Conservation (phyloP, 345 rosid species). For the Orychophragmus violaceus region DNA sequence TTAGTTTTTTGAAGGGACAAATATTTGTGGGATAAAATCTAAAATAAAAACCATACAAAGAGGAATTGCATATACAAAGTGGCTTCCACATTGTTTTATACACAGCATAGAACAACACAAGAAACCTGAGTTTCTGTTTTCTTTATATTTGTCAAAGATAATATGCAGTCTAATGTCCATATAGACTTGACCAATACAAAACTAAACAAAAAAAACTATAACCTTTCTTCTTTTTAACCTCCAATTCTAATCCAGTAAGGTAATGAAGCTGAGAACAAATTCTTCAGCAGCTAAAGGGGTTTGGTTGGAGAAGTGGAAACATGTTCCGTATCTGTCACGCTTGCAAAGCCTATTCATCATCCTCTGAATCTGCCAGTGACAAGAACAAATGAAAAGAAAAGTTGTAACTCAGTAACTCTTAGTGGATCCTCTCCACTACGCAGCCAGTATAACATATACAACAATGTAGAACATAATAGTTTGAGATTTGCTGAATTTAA, state of each 20-base stretch:
- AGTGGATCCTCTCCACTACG: background rate
- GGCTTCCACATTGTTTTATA: slow-evolving; percentile 22
- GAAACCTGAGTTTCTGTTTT: background rate
- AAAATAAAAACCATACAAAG: slow-evolving; percentile 12
- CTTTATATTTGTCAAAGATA: slow-evolving; percentile 8
- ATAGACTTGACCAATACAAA: slow-evolving; percentile 17
- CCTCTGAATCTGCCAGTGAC: slow-evolving; percentile 77
- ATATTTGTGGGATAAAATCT: background rate
- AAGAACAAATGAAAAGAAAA: background rate
- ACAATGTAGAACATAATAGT: background rate
- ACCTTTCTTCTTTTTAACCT: slow-evolving; percentile 1
- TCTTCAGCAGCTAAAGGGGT: slow-evolving; percentile 13
- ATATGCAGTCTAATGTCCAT: slow-evolving; percentile 1
- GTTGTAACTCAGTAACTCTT: background rate
- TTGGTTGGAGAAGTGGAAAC: slow-evolving; percentile 28
- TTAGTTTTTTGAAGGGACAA: too few species aligned
- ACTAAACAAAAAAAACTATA: slow-evolving; percentile 4
- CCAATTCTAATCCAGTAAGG: slow-evolving; percentile 22
- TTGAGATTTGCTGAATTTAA: background rate
- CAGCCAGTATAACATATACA: background rate
- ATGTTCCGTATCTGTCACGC: slow-evolving; percentile 16
- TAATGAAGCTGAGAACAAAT: slow-evolving; percentile 10
- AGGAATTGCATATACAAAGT: slow-evolving; percentile 27
- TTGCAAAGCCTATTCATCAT: slow-evolving; percentile 57
- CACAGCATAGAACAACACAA: slow-evolving; percentile 25